phyloP scores from a whole-genome alignment of 129 eudicot genomes.

The Pseudognaphalium luteoalbum region DNA sequence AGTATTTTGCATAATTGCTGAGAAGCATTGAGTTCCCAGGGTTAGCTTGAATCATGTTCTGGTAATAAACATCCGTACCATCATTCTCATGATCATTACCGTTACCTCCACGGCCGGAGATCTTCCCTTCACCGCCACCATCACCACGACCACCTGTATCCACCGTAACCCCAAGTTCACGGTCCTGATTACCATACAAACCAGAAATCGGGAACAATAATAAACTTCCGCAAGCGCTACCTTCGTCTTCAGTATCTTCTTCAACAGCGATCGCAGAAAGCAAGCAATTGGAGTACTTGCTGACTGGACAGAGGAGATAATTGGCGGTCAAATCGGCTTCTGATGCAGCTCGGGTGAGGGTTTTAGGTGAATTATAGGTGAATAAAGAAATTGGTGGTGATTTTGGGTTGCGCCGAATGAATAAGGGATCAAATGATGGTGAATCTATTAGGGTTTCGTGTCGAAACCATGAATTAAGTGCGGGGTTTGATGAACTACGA shows the following conservation, averaged over 20 bases:
- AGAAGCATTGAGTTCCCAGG: constrained; percentile 62
- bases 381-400: constrained; percentile 14
- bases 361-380: constrained; percentile 22
- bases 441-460: constrained; percentile 27
- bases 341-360: constrained; percentile 37
- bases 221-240: constrained; percentile 22
- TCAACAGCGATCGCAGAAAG: constrained; percentile 28
- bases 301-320: background rate
- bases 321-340: constrained; percentile 31
- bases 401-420: constrained; percentile 20
- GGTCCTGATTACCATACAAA: constrained; percentile 7
- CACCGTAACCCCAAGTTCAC: background rate
- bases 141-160: constrained; percentile 5
- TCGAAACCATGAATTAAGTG: constrained; percentile 45
- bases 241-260: constrained; percentile 32
- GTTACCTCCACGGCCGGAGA: constrained; percentile 33
- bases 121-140: constrained; percentile 33
- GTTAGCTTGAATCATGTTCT: constrained; percentile 59
- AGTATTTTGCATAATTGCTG: constrained; percentile 58
- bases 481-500: constrained; percentile 55
- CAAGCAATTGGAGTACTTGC: background rate
- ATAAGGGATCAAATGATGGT: constrained; percentile 25
- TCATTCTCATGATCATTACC: constrained; percentile 37
- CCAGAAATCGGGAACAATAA: constrained; percentile 39
- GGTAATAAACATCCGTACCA: constrained; percentile 43